Evolutionary conservation across 2,329 filamentous ascomycete genomes (phyloP).

Genomic region (Paracoccidioides lutzii): DNA sequence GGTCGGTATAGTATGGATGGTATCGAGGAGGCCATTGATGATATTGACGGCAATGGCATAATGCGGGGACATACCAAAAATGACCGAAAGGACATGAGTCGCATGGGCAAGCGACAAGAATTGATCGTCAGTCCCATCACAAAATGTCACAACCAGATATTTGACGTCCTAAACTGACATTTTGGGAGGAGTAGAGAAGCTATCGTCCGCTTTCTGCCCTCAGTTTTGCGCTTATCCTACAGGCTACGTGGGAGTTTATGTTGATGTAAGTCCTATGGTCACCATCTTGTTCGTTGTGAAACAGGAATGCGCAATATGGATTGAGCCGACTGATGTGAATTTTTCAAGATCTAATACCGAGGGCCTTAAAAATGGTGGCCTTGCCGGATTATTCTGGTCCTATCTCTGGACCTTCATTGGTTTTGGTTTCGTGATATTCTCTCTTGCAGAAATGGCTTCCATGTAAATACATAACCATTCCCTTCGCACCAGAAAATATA

Average conservation of each 20-base stretch:
- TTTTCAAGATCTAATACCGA: slow-evolving; percentile 14
- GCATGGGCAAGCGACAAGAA: slow-evolving; percentile 23
- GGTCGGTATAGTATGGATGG: slow-evolving; percentile 3
- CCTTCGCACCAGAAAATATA: background rate
- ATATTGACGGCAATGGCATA: background rate
- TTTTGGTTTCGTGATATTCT: slow-evolving; percentile 47
- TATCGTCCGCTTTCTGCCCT: slow-evolving; percentile 22
- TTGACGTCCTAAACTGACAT: background rate
- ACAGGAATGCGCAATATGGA: background rate
- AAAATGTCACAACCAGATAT: background rate
- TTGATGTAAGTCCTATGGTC: slow-evolving; percentile 16
- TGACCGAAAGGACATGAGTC: slow-evolving; percentile 23
- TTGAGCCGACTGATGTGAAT: slow-evolving; percentile 1
- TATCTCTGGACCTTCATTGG: slow-evolving; percentile 46
- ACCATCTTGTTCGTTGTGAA: background rate
- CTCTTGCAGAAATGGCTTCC: slow-evolving; percentile 51
- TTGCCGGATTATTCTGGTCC: slow-evolving; percentile 18
- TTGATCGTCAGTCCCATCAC: slow-evolving; percentile 16
- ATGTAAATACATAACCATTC: slow-evolving; percentile 16
- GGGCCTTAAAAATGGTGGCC: slow-evolving; percentile 13
- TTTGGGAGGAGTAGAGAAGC: slow-evolving; percentile 16
- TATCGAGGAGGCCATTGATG: slow-evolving; percentile 4
- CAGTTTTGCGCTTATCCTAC: slow-evolving; percentile 24
- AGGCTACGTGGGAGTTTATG: slow-evolving; percentile 26
- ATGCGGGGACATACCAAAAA: slow-evolving; percentile 8